Percentiles rank a stretch among this genome's conserved stretches.
These are phyloP conservation scores for Neofusicoccum laricinum DNA, from an alignment of 2,329 filamentous ascomycete species.

Conservation along the genomic window DNA sequence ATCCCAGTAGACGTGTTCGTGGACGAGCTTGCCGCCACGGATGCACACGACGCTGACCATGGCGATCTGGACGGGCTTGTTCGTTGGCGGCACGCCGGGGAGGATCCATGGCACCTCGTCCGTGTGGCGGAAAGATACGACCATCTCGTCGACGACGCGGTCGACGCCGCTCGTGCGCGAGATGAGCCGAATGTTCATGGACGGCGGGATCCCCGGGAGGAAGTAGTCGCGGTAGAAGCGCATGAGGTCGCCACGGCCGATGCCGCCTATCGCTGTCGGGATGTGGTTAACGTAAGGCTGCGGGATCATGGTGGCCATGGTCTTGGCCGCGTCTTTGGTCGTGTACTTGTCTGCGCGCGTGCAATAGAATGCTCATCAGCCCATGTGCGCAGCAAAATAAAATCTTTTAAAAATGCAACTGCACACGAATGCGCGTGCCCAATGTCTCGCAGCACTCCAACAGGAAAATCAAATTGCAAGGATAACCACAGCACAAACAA, in stretches of 20 bases:
- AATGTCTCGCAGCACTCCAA: background rate
- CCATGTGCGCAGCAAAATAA: background rate
- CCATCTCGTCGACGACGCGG: constrained; percentile 58
- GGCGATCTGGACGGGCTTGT: constrained; percentile 54
- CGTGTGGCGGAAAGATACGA: constrained; percentile 55
- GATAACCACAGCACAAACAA: too few species aligned
- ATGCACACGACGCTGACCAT: constrained; percentile 56
- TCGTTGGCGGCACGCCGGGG: constrained; percentile 55
- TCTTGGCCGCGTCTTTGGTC: constrained; percentile 25
- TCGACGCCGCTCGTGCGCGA: constrained; percentile 56
- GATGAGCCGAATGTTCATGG: constrained; percentile 52
- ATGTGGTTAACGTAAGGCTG: constrained; percentile 35
- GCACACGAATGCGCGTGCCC: background rate
- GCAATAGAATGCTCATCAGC: background rate
- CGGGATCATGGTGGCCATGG: constrained; percentile 28
- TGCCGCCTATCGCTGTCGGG: constrained; percentile 44
- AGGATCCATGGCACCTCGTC: constrained; percentile 58
- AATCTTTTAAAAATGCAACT: background rate
- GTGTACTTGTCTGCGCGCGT: constrained; percentile 16
- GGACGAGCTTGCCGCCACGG: constrained; percentile 51
- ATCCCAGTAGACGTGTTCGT: constrained; percentile 60
- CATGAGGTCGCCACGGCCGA: constrained; percentile 41
- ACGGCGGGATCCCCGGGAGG: constrained; percentile 52
- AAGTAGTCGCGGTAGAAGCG: constrained; percentile 58
- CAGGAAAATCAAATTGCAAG: too few species aligned